Conservation (phyloP, 73 alveolate species). For the Paraurostyla sp. region DNA sequence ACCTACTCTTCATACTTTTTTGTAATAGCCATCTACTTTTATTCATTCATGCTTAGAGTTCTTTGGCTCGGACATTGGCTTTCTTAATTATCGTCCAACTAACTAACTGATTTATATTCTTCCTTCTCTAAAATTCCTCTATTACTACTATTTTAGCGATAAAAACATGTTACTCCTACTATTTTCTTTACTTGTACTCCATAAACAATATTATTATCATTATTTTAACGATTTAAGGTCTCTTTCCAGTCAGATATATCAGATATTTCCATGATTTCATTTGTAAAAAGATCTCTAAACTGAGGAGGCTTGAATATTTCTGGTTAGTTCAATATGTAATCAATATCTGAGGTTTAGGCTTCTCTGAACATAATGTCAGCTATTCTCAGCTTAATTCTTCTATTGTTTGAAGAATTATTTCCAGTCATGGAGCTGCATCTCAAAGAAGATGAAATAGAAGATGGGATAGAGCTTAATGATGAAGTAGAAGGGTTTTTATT, state of each 20-base stretch:
- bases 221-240: not conserved
- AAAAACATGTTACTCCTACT: constrained; percentile 33
- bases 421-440: constrained; percentile 10
- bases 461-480: not conserved
- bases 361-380: constrained; percentile 39
- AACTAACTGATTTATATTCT: not conserved
- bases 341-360: not conserved
- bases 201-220: constrained; percentile 1
- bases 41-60: not conserved
- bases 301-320: not conserved
- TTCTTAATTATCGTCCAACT: not conserved
- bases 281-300: not conserved
- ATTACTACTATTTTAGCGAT: constrained; percentile 32
- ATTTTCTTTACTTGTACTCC: not conserved
- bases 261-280: constrained; percentile 7
- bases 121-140: not conserved
- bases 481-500: constrained; percentile 8
- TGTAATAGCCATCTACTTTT: not conserved
- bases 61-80: not conserved
- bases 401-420: not conserved
- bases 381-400: not conserved
- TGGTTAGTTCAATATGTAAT: not conserved
- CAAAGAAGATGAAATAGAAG: not conserved
- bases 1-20: not conserved
- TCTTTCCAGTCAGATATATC: constrained; percentile 28